phyloP scores from a whole-genome alignment of 805 yeast genomes.

The Kregervanrija fluxuum region DNA sequence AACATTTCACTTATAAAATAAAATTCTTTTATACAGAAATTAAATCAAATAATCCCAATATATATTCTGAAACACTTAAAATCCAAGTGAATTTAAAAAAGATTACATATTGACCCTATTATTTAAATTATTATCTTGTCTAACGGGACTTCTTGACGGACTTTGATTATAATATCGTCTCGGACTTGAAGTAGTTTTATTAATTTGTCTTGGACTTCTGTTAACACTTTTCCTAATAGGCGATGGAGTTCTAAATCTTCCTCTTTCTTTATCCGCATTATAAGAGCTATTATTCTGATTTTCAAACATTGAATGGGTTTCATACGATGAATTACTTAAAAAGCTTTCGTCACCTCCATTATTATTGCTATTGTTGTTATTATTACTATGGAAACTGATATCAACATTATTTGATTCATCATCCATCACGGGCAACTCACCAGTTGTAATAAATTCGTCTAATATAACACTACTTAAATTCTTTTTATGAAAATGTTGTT shows the following conservation, averaged over 20 bases:
- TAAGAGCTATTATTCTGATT: slow-evolving; percentile 8
- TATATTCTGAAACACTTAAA: no score
- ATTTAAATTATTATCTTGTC: background rate
- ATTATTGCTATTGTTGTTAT: no score
- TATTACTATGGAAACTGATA: background rate
- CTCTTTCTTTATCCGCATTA: slow-evolving; percentile 6
- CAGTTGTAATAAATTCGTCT: slow-evolving; percentile 24
- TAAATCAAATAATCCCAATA: no score
- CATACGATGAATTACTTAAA: background rate
- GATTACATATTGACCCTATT: no score
- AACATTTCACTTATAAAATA: no score
- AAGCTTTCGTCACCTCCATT: background rate
- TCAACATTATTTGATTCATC: slow-evolving; percentile 5
- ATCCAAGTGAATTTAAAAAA: no score
- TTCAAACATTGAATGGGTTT: slow-evolving; percentile 19
- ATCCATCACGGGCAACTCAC: slow-evolving; percentile 13
- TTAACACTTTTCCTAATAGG: background rate
- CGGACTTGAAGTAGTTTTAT: no score
- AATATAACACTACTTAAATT: slow-evolving; percentile 18
- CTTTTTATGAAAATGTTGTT: slow-evolving; percentile 16
- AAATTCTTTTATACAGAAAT: no score
- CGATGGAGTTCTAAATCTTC: background rate
- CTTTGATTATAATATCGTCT: background rate
- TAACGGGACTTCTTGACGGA: slow-evolving; percentile 6
- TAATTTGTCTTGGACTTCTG: slow-evolving; percentile 4